Percentiles rank a stretch among this genome's conserved stretches.
phyloP scores from a whole-genome alignment of 257 asterid genomes.

The Fraxinus anomala region DNA sequence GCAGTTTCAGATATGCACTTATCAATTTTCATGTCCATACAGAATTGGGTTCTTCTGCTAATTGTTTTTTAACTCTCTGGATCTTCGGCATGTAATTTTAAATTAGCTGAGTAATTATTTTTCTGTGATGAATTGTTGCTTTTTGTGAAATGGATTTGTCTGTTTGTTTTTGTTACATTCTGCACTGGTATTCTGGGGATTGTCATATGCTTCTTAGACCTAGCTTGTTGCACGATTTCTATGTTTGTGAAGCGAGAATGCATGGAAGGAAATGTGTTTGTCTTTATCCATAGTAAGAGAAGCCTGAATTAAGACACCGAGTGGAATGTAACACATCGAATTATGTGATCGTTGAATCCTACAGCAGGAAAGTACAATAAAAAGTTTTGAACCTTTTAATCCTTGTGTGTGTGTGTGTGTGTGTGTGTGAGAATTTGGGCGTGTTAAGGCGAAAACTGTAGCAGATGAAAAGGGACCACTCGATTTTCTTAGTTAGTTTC shows the following conservation, averaged over 20 bases:
- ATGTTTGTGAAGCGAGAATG: constrained; percentile 23
- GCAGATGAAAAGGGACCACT: not conserved
- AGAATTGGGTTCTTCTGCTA: not conserved
- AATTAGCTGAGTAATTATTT: not conserved
- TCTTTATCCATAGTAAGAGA: constrained; percentile 22
- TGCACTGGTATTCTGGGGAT: constrained; percentile 24
- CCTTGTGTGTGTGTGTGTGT: not conserved
- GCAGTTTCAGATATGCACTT: not conserved
- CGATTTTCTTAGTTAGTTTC: constrained; percentile 7
- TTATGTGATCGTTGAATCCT: constrained; percentile 18
- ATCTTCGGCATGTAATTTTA: not conserved
- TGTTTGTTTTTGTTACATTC: not conserved
- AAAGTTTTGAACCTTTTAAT: not conserved
- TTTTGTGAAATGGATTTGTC: not conserved
- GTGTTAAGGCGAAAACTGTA: too few relatives aligned
- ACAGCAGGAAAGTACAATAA: constrained; percentile 6
- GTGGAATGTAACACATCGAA: constrained; percentile 10
- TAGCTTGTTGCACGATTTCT: constrained; percentile 15
- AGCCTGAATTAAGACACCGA: constrained; percentile 25
- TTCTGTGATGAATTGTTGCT: not conserved
- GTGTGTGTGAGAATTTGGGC: not conserved
- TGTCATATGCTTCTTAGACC: constrained; percentile 26
- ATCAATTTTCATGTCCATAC: not conserved
- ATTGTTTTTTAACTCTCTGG: not conserved
- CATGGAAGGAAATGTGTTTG: constrained; percentile 5